Evolutionary conservation across 768 basidiomycete genomes (phyloP).

Genomic region (Amanita exitialis): DNA sequence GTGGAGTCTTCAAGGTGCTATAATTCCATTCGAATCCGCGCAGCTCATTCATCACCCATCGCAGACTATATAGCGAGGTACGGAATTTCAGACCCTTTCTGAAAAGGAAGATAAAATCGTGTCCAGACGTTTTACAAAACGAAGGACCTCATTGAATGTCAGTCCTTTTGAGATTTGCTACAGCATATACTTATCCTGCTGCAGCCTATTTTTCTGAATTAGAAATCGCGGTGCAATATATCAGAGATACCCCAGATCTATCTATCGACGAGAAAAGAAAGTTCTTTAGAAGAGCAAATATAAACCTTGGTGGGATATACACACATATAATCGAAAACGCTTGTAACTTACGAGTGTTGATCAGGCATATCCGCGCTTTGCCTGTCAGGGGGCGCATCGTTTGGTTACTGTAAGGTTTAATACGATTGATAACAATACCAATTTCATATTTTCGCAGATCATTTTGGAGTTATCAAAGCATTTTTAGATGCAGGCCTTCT

Average conservation of each 20-base stretch:
- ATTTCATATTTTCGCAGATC: constrained; percentile 36
- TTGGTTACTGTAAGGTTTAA: constrained; percentile 74
- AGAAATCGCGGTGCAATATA: constrained; percentile 61
- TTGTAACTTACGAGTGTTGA: neutral
- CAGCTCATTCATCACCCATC: neutral
- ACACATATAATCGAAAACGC: neutral
- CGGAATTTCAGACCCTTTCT: constrained; percentile 21
- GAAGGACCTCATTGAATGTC: constrained; percentile 83
- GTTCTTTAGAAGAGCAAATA: constrained; percentile 85
- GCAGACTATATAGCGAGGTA: constrained; percentile 88
- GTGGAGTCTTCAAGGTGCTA: constrained; percentile 70
- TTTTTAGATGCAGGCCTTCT: constrained; percentile 80
- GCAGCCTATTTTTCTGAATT: constrained; percentile 80
- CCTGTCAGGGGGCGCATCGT: constrained; percentile 91
- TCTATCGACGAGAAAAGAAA: constrained; percentile 82
- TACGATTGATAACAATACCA: neutral
- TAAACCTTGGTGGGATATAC: constrained; percentile 57
- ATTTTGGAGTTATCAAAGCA: constrained; percentile 86
- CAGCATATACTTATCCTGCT: constrained; percentile 6
- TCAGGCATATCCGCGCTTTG: constrained; percentile 76
- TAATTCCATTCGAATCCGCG: neutral
- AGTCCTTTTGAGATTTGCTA: constrained; percentile 10
- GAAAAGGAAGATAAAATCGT: constrained; percentile 5
- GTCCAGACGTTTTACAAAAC: constrained; percentile 83
- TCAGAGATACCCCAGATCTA: constrained; percentile 65